Evolutionary conservation across 2,329 filamentous ascomycete species (phyloP).

Genomic region (Pezicula neosporulosa): DNA sequence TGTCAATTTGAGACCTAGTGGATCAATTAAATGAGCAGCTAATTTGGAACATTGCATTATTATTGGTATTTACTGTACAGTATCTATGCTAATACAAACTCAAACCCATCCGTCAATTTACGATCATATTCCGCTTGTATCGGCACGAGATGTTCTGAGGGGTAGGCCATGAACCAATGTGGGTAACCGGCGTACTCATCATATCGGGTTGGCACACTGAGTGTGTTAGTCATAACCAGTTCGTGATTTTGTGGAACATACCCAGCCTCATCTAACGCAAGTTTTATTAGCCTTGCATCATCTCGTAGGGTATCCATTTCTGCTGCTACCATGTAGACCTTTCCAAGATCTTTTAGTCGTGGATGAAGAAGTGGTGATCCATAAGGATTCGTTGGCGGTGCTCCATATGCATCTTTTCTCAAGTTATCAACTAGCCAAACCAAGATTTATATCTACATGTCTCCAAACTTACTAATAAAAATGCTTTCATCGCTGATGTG

Average conservation of each 20-base stretch:
- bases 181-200: slow-evolving; percentile 33
- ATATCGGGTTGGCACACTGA: slow-evolving; percentile 25
- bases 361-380: slow-evolving; percentile 28
- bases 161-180: slow-evolving; percentile 33
- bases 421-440: background rate
- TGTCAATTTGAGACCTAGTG: no score
- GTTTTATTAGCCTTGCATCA: slow-evolving; percentile 30
- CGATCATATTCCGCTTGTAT: slow-evolving; percentile 1
- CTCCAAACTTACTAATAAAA: slow-evolving; percentile 15
- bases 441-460: background rate
- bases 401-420: slow-evolving; percentile 23
- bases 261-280: slow-evolving; percentile 9
- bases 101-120: slow-evolving; percentile 10
- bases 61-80: no score
- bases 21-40: no score
- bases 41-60: no score
- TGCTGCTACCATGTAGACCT: slow-evolving; percentile 28
- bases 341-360: slow-evolving; percentile 26
- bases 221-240: background rate
- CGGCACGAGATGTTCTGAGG: slow-evolving; percentile 18
- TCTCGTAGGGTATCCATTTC: slow-evolving; percentile 31
- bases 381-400: slow-evolving; percentile 27
- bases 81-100: slow-evolving; percentile 7
- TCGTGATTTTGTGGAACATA: background rate
- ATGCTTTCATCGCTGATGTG: slow-evolving; percentile 28